phyloP scores from a whole-genome alignment of 129 eudicot genomes.

The Flaveria trinervia region DNA sequence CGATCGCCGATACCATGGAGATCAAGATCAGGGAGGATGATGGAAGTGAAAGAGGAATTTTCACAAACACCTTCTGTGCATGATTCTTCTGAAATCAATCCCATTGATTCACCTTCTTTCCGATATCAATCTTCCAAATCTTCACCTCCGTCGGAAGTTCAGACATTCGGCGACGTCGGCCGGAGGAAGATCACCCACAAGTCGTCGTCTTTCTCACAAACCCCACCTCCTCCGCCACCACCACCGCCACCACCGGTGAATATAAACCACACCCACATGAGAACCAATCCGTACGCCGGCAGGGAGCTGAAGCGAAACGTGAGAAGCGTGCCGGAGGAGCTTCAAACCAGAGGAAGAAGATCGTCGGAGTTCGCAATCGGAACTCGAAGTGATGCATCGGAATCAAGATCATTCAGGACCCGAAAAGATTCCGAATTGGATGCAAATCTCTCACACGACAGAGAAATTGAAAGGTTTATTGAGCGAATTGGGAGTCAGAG shows the following conservation, averaged over 20 bases:
- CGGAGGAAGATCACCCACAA: slow-evolving; percentile 35
- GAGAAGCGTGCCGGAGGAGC: slow-evolving; percentile 41
- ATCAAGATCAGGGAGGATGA: slow-evolving; percentile 85
- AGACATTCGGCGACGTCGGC: slow-evolving; percentile 42
- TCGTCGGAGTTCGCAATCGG: slow-evolving; percentile 19
- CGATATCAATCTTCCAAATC: slow-evolving; percentile 47
- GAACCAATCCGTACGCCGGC: slow-evolving; percentile 6
- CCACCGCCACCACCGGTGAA: slow-evolving; percentile 25
- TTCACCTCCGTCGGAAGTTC: slow-evolving; percentile 45
- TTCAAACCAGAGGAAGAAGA: slow-evolving; percentile 16
- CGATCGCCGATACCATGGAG: slow-evolving; percentile 95
- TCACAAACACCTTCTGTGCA: slow-evolving; percentile 19
- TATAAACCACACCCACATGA: no score
- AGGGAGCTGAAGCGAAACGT: slow-evolving; percentile 46
- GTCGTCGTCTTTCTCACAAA: slow-evolving; percentile 40
- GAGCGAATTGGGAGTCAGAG: slow-evolving; percentile 33
- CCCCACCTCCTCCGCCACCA: slow-evolving; percentile 67
- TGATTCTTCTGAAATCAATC: slow-evolving; percentile 17
- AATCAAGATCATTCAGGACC: slow-evolving; percentile 38
- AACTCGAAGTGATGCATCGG: slow-evolving; percentile 21
- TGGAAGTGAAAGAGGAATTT: slow-evolving; percentile 49
- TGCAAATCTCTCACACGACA: slow-evolving; percentile 27
- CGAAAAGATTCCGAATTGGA: slow-evolving; percentile 19
- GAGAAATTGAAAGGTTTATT: slow-evolving; percentile 36
- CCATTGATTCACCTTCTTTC: slow-evolving; percentile 41